A percentile compares a stretch with the other conserved stretches of the same genome.
Conservation (phyloP, 2,329 filamentous ascomycete species). For the Fusarium sarcochroum region DNA sequence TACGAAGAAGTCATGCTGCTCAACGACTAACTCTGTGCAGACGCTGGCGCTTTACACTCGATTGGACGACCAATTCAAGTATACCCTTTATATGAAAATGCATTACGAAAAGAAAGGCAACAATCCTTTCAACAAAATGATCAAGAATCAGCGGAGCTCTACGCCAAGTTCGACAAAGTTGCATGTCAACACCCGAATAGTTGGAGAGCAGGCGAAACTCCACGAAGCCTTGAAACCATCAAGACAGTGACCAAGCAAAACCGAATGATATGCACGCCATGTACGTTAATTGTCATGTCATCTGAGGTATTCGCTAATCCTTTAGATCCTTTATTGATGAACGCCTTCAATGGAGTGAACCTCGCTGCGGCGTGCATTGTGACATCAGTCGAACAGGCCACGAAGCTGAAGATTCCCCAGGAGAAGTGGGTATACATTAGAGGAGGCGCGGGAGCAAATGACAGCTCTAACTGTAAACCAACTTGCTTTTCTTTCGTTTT, state of each 20-base stretch:
- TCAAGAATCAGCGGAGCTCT: conserved; percentile 70
- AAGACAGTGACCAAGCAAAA: conserved; percentile 68
- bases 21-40: conserved; percentile 51
- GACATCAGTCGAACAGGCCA: conserved; percentile 69
- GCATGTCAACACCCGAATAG: conserved; percentile 66
- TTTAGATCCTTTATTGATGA: conserved; percentile 77
- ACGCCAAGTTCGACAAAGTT: conserved; percentile 71
- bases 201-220: conserved; percentile 68
- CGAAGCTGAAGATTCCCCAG: conserved; percentile 66
- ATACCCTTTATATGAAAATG: conserved; percentile 77
- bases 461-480: conserved; percentile 65
- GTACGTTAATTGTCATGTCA: conserved; percentile 55
- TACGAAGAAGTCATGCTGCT: fast-evolving
- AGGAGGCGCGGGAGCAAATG: conserved; percentile 73
- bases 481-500: fast-evolving
- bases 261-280: conserved; percentile 77
- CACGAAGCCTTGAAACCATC: conserved; percentile 65
- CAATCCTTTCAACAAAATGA: conserved; percentile 71
- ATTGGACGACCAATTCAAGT: conserved; percentile 76
- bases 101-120: conserved; percentile 67
- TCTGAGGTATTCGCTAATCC: fast-evolving
- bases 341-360: conserved; percentile 79
- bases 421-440: conserved; percentile 74
- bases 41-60: conserved; percentile 68
- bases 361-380: conserved; percentile 72